Conservation (phyloP, 106 monocot genomes). For the Narthecium ossifragum region DNA sequence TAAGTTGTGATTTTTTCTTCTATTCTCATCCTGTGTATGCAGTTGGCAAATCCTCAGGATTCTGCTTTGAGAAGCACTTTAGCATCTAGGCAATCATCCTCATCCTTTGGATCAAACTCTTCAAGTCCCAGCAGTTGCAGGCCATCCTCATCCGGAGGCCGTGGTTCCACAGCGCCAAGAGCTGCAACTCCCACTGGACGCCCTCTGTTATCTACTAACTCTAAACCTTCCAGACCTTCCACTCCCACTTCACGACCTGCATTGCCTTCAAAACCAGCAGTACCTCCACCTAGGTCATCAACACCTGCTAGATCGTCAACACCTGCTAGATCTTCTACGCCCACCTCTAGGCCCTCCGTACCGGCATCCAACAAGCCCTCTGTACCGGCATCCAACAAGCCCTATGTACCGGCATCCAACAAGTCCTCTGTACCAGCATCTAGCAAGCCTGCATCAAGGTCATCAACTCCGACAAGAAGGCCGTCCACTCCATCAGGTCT, state of each 20-base stretch:
- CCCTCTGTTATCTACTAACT: slow-evolving; percentile 18
- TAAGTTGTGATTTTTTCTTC: no score
- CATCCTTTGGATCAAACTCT: slow-evolving; percentile 32
- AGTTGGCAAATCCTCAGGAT: slow-evolving; percentile 60
- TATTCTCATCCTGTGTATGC: slow-evolving; percentile 5
- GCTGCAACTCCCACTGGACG: slow-evolving; percentile 51
- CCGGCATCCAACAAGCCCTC: neutral
- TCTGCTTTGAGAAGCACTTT: slow-evolving; percentile 22
- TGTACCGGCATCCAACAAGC: no score
- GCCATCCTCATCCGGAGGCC: slow-evolving; percentile 52
- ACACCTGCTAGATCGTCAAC: no score
- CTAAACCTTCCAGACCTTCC: slow-evolving; percentile 46
- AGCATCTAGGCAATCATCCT: slow-evolving; percentile 22
- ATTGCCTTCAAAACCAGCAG: slow-evolving; percentile 32
- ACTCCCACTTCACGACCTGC: slow-evolving; percentile 59
- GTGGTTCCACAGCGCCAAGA: slow-evolving; percentile 30
- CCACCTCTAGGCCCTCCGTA: slow-evolving; percentile 30
- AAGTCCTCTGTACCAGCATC: slow-evolving; percentile 27
- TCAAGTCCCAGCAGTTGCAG: slow-evolving; percentile 24
- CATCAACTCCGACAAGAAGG: slow-evolving; percentile 47
- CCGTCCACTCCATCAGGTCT: slow-evolving; percentile 42
- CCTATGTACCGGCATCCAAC: slow-evolving; percentile 20
- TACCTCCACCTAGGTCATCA: slow-evolving; percentile 39
- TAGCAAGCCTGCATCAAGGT: slow-evolving; percentile 28
- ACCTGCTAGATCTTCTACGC: slow-evolving; percentile 46